These are phyloP conservation scores for Aquilaria sinensis DNA, from an alignment of 345 rosid genomes.

Conservation along the genomic window DNA sequence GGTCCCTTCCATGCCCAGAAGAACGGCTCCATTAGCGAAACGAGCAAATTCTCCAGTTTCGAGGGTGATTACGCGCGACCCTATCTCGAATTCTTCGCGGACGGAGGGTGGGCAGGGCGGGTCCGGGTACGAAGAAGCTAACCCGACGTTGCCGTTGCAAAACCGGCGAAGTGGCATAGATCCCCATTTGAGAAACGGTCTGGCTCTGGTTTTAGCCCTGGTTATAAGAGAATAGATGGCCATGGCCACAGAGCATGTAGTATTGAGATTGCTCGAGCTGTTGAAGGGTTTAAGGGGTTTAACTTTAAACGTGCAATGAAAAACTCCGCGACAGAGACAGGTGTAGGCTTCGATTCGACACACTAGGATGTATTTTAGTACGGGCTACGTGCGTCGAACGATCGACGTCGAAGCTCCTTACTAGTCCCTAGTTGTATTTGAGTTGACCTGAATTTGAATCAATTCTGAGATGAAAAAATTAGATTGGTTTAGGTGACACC, in stretches of 20 bases:
- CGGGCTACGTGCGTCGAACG: too few species aligned
- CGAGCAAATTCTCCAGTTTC: slow-evolving; percentile 91
- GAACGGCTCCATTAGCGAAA: slow-evolving; percentile 84
- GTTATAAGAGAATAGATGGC: slow-evolving; percentile 47
- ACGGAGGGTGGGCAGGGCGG: slow-evolving; percentile 26
- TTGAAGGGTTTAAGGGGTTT: slow-evolving; percentile 37
- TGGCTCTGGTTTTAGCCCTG: slow-evolving; percentile 35
- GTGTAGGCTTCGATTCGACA: not conserved
- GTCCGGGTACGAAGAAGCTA: slow-evolving; percentile 41
- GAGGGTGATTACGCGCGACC: slow-evolving; percentile 59
- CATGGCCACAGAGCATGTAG: slow-evolving; percentile 1
- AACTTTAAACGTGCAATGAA: slow-evolving; percentile 2
- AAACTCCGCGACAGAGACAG: not conserved
- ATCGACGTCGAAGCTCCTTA: not conserved
- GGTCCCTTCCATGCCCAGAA: slow-evolving; percentile 69
- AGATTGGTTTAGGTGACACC: too few species aligned
- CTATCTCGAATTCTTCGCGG: slow-evolving; percentile 85
- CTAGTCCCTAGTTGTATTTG: not conserved
- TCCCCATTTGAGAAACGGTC: slow-evolving; percentile 51
- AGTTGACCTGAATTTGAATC: too few species aligned
- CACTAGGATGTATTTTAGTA: not conserved
- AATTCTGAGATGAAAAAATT: too few species aligned
- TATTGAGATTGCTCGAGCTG: too few species aligned
- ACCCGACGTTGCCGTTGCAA: slow-evolving; percentile 52
- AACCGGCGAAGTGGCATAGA: slow-evolving; percentile 45